These are phyloP conservation scores for Schwanniomyces occidentalis DNA, from an alignment of 805 yeast genomes.

Conservation along the genomic window DNA sequence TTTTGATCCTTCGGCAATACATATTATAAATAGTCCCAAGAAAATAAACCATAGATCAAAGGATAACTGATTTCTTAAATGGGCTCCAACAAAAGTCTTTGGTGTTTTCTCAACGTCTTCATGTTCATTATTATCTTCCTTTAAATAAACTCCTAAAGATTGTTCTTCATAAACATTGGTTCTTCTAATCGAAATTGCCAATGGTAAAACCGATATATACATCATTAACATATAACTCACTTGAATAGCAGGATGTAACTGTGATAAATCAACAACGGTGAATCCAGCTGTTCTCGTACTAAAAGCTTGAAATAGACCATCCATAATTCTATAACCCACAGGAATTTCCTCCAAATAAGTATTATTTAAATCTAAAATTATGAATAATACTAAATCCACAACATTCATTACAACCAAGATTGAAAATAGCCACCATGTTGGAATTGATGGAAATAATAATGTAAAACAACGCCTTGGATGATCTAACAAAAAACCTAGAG, in stretches of 20 bases:
- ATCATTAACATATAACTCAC: constrained; percentile 95
- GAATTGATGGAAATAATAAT: constrained; percentile 82
- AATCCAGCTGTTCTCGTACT: constrained; percentile 96
- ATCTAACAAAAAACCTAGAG: constrained; percentile 81
- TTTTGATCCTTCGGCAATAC: constrained; percentile 78
- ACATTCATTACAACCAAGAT: constrained; percentile 72
- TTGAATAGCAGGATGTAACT: constrained; percentile 86
- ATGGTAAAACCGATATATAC: constrained; percentile 95
- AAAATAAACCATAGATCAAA: constrained; percentile 94
- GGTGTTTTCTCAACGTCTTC: constrained; percentile 44
- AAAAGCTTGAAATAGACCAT: constrained; percentile 88
- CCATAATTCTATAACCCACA: constrained; percentile 68
- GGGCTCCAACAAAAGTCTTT: constrained; percentile 74
- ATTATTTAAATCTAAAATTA: constrained; percentile 69
- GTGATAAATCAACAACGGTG: constrained; percentile 64
- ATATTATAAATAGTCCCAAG: constrained; percentile 79
- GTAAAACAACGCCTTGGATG: constrained; percentile 98
- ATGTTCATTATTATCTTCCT: constrained; percentile 31
- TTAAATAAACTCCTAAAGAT: constrained; percentile 81
- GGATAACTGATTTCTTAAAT: constrained; percentile 86
- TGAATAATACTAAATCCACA: constrained; percentile 77
- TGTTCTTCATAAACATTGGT: constrained; percentile 98
- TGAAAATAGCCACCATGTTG: constrained; percentile 92
- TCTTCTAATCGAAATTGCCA: constrained; percentile 94
- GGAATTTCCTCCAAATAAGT: constrained; percentile 53